phyloP scores from a whole-genome alignment of 768 basidiomycete species.

The Paxillus involutus region DNA sequence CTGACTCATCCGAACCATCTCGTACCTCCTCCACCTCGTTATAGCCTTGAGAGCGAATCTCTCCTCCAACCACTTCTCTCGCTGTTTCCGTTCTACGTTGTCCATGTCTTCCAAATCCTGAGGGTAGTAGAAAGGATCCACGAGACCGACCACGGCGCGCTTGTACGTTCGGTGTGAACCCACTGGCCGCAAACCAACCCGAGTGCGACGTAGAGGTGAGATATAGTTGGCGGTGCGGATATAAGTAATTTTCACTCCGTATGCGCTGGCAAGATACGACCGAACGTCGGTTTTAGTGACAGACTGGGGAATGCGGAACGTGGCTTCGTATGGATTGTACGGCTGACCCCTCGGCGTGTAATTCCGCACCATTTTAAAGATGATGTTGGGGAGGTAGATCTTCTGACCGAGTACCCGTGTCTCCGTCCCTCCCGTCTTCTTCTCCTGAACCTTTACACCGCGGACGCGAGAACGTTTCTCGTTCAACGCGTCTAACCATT shows the following conservation, averaged over 20 bases:
- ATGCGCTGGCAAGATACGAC: conserved; percentile 80
- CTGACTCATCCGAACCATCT: conserved; percentile 36
- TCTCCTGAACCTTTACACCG: conserved; percentile 49
- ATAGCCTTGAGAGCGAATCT: conserved; percentile 47
- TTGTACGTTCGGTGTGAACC: conserved; percentile 68
- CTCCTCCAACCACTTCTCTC: conserved; percentile 63
- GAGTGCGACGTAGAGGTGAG: conserved; percentile 45
- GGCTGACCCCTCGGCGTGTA: conserved; percentile 70
- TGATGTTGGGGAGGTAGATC: conserved; percentile 87
- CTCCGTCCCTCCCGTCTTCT: conserved; percentile 38
- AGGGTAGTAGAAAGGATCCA: conserved; percentile 94
- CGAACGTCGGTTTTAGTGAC: conserved; percentile 93
- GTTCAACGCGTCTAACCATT: conserved; percentile 62
- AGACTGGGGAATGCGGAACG: conserved; percentile 86
- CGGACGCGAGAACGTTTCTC: conserved; percentile 63
- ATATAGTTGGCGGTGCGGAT: conserved; percentile 94
- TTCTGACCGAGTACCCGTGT: conserved; percentile 71
- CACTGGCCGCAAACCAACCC: conserved; percentile 27
- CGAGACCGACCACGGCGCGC: conserved; percentile 87
- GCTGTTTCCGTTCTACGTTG: conserved; percentile 47
- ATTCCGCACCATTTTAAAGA: conserved; percentile 84
- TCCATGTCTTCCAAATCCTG: conserved; percentile 77
- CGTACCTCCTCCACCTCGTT: conserved; percentile 32
- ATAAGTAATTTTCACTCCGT: conserved; percentile 87
- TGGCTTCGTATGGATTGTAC: conserved; percentile 95